A percentile compares a stretch with the other conserved stretches of the same genome.
Conservation (phyloP, 441 rosid species). For the Francoa sonchifolia region DNA sequence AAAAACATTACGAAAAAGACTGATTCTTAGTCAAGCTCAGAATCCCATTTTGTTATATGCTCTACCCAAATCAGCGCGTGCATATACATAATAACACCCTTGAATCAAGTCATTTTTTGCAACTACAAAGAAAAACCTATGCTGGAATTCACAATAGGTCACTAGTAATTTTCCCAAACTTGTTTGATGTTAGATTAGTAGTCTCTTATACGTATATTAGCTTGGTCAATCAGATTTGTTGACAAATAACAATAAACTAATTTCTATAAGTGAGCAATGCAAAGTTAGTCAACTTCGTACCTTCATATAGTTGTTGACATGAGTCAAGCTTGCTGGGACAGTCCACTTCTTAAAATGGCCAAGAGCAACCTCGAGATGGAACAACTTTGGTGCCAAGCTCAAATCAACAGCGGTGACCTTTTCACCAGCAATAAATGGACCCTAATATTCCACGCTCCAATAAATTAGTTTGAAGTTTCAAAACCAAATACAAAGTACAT, state of each 20-base stretch:
- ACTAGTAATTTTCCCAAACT: no score
- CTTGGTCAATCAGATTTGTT: neutral
- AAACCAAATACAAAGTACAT: neutral
- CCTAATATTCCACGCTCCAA: slow-evolving; percentile 21
- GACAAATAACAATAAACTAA: neutral
- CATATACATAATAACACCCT: no score
- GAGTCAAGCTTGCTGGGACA: slow-evolving; percentile 46
- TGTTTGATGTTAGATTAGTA: no score
- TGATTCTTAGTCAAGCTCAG: neutral
- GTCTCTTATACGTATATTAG: neutral
- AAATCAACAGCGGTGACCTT: slow-evolving; percentile 63
- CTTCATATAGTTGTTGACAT: slow-evolving; percentile 49
- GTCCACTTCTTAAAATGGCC: slow-evolving; percentile 83
- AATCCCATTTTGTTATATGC: neutral
- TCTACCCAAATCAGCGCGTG: neutral
- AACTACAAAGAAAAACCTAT: no score
- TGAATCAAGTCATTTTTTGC: no score
- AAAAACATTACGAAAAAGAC: neutral
- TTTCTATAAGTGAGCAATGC: neutral
- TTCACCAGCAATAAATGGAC: slow-evolving; percentile 71
- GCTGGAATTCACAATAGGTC: no score
- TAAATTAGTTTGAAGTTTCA: slow-evolving; percentile 6
- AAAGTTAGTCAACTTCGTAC: slow-evolving; percentile 13
- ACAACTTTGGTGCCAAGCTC: slow-evolving; percentile 80
- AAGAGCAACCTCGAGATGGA: slow-evolving; percentile 66